phyloP scores from a whole-genome alignment of 2,329 filamentous ascomycete genomes.

The Diplodia intermedia region DNA sequence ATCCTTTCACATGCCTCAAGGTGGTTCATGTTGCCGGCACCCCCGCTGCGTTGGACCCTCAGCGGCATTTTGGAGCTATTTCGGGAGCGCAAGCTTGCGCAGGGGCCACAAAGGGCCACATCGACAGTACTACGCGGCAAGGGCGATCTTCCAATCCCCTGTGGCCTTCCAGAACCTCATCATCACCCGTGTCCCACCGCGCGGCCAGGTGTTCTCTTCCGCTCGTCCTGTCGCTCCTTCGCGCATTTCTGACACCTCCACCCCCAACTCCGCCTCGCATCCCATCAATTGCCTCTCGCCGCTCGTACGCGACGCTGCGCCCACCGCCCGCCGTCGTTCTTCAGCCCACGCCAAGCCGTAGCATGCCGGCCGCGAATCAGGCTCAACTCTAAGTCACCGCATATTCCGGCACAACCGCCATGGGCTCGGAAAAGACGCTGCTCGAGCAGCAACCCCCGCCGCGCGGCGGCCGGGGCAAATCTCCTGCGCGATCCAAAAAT shows the following conservation, averaged over 20 bases:
- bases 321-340: constrained; percentile 12
- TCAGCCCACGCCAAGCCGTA: constrained; percentile 31
- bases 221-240: constrained; percentile 32
- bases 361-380: constrained; percentile 32
- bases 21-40: constrained; percentile 15
- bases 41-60: constrained; percentile 25
- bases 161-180: constrained; percentile 29
- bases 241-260: constrained; percentile 11
- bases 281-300: constrained; percentile 11
- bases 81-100: constrained; percentile 15
- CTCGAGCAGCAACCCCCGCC: constrained; percentile 28
- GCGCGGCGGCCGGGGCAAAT: constrained; percentile 44
- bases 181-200: constrained; percentile 22
- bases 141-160: constrained; percentile 22
- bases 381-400: constrained; percentile 28
- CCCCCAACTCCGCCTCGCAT: neutral
- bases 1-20: constrained; percentile 15
- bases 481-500: constrained; percentile 46
- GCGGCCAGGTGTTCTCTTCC: constrained; percentile 30
- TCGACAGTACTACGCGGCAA: constrained; percentile 19
- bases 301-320: constrained; percentile 10
- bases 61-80: constrained; percentile 29
- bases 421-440: constrained; percentile 31
- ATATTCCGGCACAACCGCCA: constrained; percentile 20
- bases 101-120: constrained; percentile 16